Conservation (phyloP, 1,284 basidiomycete genomes). For the Pseudozyma sp. region DNA sequence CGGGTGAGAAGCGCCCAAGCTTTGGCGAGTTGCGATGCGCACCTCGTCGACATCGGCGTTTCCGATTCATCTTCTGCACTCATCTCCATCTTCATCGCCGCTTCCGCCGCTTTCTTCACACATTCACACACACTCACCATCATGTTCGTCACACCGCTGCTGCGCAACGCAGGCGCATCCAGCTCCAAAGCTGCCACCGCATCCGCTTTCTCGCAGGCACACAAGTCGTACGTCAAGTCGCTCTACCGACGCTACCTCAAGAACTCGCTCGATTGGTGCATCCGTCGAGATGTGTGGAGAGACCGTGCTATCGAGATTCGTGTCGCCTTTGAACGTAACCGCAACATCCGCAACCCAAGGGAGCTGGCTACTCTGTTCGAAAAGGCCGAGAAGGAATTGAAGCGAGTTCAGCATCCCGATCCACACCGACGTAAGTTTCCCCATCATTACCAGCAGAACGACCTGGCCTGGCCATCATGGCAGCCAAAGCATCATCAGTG, state of each 20-base stretch:
- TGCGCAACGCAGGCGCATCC: conserved; percentile 33
- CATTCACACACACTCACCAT: neutral
- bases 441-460: neutral
- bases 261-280: conserved; percentile 88
- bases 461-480: too few species aligned
- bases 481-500: too few species aligned
- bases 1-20: neutral
- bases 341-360: conserved; percentile 87
- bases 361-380: conserved; percentile 83
- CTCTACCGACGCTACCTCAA: conserved; percentile 87
- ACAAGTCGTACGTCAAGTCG: conserved; percentile 87
- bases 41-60: too few species aligned
- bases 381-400: conserved; percentile 82
- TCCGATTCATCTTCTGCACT: neutral
- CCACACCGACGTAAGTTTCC: conserved; percentile 83
- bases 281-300: conserved; percentile 86
- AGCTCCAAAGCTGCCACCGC: conserved; percentile 19
- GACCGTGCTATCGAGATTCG: conserved; percentile 83
- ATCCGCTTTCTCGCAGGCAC: conserved; percentile 77
- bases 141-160: conserved; percentile 37
- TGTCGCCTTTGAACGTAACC: conserved; percentile 91
- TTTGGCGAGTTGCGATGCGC: neutral
- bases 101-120: neutral
- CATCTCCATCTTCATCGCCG: neutral
- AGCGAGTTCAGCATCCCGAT: conserved; percentile 81